Percentiles rank a stretch among this genome's conserved stretches.
Evolutionary conservation across 2,329 filamentous ascomycete species (phyloP).

Genomic region (Paecilomyces variotii): DNA sequence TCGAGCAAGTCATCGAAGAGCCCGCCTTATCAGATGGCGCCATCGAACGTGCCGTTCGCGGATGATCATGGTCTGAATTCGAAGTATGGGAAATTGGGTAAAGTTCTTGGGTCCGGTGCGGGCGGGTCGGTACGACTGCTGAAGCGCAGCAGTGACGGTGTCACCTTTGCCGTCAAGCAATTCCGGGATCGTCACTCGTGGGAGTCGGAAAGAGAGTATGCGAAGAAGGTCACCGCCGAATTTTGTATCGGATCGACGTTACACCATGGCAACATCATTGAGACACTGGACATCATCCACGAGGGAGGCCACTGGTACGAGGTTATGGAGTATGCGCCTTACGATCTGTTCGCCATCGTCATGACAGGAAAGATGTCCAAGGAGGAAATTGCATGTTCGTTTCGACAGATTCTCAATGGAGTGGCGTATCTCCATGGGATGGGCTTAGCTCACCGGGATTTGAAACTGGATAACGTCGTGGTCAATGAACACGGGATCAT

Average conservation of each 20-base stretch:
- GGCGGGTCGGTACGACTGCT: constrained; percentile 90
- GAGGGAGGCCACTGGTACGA: constrained; percentile 95
- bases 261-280: constrained; percentile 96
- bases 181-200: constrained; percentile 88
- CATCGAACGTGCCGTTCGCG: constrained; percentile 66
- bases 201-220: constrained; percentile 90
- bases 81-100: constrained; percentile 94
- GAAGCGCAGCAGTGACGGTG: constrained; percentile 85
- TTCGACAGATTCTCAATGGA: constrained; percentile 88
- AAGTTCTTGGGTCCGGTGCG: constrained; percentile 85
- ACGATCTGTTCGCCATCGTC: constrained; percentile 91
- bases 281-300: constrained; percentile 91
- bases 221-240: constrained; percentile 95
- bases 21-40: constrained; percentile 44
- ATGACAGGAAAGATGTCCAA: constrained; percentile 98
- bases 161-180: constrained; percentile 95
- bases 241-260: constrained; percentile 97
- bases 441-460: constrained; percentile 85
- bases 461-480: constrained; percentile 97
- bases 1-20: constrained; percentile 45
- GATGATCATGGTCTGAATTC: constrained; percentile 86
- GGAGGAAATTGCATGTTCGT: constrained; percentile 83
- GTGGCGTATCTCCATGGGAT: constrained; percentile 93
- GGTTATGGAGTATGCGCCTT: constrained; percentile 98
- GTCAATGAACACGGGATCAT: constrained; percentile 95